phyloP scores from a whole-genome alignment of 2,329 filamentous ascomycete species.

The Leptodontidium sp. region DNA sequence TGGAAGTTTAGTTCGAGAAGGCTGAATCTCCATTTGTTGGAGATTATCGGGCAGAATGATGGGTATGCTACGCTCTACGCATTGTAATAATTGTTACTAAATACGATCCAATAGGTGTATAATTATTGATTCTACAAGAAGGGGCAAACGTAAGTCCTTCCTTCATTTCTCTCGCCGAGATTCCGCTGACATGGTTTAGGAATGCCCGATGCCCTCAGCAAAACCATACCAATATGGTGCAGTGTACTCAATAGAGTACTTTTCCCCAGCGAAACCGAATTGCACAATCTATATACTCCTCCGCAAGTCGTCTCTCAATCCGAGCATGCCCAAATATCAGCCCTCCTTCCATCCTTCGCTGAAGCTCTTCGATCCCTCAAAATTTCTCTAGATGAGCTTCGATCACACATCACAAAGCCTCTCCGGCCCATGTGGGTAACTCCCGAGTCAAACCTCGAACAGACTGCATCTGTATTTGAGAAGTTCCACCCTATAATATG shows the following conservation, averaged over 20 bases:
- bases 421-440: conserved; percentile 84
- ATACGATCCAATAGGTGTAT: conserved; percentile 64
- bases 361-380: conserved; percentile 62
- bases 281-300: conserved; percentile 71
- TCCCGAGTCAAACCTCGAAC: conserved; percentile 64
- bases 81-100: neutral
- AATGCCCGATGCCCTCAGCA: conserved; percentile 94
- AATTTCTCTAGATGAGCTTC: conserved; percentile 64
- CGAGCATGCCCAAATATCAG: conserved; percentile 78
- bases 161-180: neutral
- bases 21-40: conserved; percentile 83
- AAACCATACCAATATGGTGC: conserved; percentile 95
- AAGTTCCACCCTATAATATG: conserved; percentile 79
- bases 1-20: conserved; percentile 90
- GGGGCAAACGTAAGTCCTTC: conserved; percentile 76
- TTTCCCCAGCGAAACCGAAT: conserved; percentile 64
- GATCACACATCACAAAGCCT: conserved; percentile 70
- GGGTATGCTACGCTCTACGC: conserved; percentile 59
- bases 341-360: conserved; percentile 64
- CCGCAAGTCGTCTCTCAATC: conserved; percentile 75
- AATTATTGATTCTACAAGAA: conserved; percentile 90
- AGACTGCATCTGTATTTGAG: conserved; percentile 55
- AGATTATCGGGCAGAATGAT: conserved; percentile 69
- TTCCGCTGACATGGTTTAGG: conserved; percentile 52
- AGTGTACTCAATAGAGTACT: conserved; percentile 82